These are phyloP conservation scores for Hura crepitans DNA, from an alignment of 441 rosid species.

Conservation along the genomic window DNA sequence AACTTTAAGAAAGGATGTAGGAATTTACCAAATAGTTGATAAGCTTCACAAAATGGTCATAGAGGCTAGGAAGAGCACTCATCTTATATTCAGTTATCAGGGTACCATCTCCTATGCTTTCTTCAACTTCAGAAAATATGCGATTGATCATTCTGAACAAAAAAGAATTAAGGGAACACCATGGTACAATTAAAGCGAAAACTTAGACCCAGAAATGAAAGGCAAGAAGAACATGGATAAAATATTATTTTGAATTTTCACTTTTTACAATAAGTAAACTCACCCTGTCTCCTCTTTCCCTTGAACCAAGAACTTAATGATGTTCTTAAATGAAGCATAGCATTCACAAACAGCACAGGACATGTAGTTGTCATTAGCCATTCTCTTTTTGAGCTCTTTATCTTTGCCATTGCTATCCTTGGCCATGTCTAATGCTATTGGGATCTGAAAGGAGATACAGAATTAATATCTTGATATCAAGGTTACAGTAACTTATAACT, in stretches of 20 bases:
- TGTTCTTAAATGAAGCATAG: constrained; percentile 85
- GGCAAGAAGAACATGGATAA: constrained; percentile 7
- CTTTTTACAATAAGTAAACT: constrained; percentile 28
- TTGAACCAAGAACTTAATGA: constrained; percentile 70
- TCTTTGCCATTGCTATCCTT: constrained; percentile 94
- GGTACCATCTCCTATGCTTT: constrained; percentile 37
- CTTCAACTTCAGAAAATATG: constrained; percentile 67
- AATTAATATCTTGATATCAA: constrained; percentile 20
- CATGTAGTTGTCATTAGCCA: constrained; percentile 71
- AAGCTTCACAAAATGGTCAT: constrained; percentile 80
- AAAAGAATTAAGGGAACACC: constrained; percentile 17
- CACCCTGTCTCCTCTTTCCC: constrained; percentile 64
- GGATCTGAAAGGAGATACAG: constrained; percentile 52
- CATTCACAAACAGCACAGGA: constrained; percentile 92
- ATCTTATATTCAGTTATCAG: constrained; percentile 63
- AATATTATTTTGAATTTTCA: constrained; percentile 10
- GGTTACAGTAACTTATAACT: constrained; percentile 2
- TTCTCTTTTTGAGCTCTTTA: constrained; percentile 82
- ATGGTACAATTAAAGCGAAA: constrained; percentile 14
- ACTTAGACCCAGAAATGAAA: constrained; percentile 15
- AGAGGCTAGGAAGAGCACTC: constrained; percentile 91
- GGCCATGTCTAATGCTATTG: constrained; percentile 99
- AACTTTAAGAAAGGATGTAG: neutral
- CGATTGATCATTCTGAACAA: constrained; percentile 61
- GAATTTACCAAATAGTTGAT: constrained; percentile 73